These are phyloP conservation scores for Bidens hawaiensis DNA, from an alignment of 140 eudicot genomes.

Conservation along the genomic window DNA sequence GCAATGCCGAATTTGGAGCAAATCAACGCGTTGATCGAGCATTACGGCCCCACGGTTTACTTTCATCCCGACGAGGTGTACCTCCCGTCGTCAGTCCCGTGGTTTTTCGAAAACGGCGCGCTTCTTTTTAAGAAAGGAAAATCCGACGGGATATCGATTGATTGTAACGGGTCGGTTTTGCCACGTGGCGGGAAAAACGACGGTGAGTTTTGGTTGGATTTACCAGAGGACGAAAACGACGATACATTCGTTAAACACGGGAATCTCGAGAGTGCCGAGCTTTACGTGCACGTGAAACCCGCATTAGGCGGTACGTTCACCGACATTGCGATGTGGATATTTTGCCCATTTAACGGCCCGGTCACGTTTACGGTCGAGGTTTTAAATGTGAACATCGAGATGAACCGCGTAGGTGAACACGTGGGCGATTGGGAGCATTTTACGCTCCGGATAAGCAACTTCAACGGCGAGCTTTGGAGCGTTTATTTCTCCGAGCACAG, in stretches of 20 bases:
- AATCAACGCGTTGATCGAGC: constrained; percentile 63
- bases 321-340: constrained; percentile 87
- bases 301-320: constrained; percentile 85
- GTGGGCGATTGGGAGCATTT: constrained; percentile 95
- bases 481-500: constrained; percentile 79
- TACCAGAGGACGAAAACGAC: constrained; percentile 45
- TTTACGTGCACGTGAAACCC: constrained; percentile 82
- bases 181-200: constrained; percentile 80
- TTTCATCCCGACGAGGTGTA: constrained; percentile 84
- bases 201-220: constrained; percentile 71
- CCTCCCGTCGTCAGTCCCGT: constrained; percentile 72
- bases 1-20: constrained; percentile 92
- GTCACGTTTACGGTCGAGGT: constrained; percentile 60
- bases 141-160: constrained; percentile 39
- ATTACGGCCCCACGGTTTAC: constrained; percentile 79
- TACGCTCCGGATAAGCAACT: constrained; percentile 89
- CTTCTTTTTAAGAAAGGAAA: constrained; percentile 49
- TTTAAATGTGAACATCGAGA: constrained; percentile 33
- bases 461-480: constrained; percentile 65
- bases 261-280: constrained; percentile 60
- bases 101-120: constrained; percentile 88
- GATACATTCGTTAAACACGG: constrained; percentile 41
- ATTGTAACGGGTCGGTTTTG: constrained; percentile 48
- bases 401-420: constrained; percentile 64
- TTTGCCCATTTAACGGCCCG: constrained; percentile 95